phyloP scores from a whole-genome alignment of 2,329 filamentous ascomycete species.

The Exophiala calicioides region DNA sequence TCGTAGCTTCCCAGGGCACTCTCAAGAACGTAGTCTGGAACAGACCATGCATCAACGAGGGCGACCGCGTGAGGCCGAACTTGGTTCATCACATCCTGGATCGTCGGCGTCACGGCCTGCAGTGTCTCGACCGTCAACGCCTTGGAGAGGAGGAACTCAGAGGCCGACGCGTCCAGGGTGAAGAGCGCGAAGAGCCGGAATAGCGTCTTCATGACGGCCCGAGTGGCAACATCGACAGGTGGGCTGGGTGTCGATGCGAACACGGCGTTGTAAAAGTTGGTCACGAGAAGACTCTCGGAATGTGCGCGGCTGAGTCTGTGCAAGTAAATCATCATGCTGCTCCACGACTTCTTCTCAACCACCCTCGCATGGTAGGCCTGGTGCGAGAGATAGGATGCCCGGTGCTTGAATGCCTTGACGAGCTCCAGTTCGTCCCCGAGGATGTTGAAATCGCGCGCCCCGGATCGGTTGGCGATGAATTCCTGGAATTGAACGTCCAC shows the following conservation, averaged over 20 bases:
- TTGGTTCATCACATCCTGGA: slow-evolving; percentile 50
- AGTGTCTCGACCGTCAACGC: slow-evolving; percentile 46
- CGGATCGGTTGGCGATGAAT: slow-evolving; percentile 37
- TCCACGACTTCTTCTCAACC: slow-evolving; percentile 51
- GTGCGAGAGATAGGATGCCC: slow-evolving; percentile 44
- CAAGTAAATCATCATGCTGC: slow-evolving; percentile 41
- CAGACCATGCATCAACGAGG: slow-evolving; percentile 55
- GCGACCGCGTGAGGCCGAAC: slow-evolving; percentile 55
- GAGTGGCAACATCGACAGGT: slow-evolving; percentile 34
- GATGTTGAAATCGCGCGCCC: slow-evolving; percentile 30
- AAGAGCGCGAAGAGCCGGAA: slow-evolving; percentile 52
- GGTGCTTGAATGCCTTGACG: slow-evolving; percentile 48
- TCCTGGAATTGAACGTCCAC: slow-evolving; percentile 45
- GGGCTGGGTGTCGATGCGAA: slow-evolving; percentile 22
- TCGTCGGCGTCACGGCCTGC: slow-evolving; percentile 41
- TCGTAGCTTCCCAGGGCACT: slow-evolving; percentile 55
- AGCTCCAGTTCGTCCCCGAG: slow-evolving; percentile 42
- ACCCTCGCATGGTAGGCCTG: slow-evolving; percentile 47
- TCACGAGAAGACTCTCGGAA: slow-evolving; percentile 52
- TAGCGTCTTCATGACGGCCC: slow-evolving; percentile 41
- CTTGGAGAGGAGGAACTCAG: slow-evolving; percentile 48
- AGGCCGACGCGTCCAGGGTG: slow-evolving; percentile 48
- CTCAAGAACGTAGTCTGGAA: slow-evolving; percentile 56
- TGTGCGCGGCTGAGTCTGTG: slow-evolving; percentile 44
- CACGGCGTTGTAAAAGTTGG: slow-evolving; percentile 49